Evolutionary conservation across 768 basidiomycete species (phyloP).

Genomic region (Termitomyces sp.): DNA sequence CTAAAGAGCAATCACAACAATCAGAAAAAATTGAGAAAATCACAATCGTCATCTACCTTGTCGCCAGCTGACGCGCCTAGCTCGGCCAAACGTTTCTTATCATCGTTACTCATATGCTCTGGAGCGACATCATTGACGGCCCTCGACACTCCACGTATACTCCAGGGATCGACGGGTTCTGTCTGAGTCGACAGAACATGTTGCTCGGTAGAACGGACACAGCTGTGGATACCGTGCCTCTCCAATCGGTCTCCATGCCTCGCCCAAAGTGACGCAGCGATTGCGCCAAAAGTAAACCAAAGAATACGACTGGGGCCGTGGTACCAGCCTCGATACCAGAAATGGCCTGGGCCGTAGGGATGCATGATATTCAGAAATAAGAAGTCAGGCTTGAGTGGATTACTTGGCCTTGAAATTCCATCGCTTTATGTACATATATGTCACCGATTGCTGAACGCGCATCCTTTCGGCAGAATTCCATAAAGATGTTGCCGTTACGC

Average conservation of each 20-base stretch:
- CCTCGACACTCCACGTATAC: conserved; percentile 19
- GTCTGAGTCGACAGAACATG: conserved; percentile 9
- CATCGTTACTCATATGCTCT: conserved; percentile 25
- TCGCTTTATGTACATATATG: neutral
- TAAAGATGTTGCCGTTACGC: neutral
- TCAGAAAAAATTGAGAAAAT: neutral
- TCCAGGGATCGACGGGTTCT: conserved; percentile 10
- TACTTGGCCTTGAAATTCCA: neutral
- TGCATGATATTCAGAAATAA: conserved; percentile 6
- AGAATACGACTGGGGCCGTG: conserved; percentile 52
- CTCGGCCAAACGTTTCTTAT: conserved; percentile 40
- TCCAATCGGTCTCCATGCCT: conserved; percentile 33
- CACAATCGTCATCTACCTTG: conserved; percentile 25
- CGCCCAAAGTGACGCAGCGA: conserved; percentile 32
- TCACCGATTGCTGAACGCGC: neutral
- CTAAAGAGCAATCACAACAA: conserved; percentile 25
- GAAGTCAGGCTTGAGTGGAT: neutral
- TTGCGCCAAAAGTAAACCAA: conserved; percentile 67
- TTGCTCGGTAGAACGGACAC: conserved; percentile 20
- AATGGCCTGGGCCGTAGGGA: conserved; percentile 7
- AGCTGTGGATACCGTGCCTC: conserved; percentile 20
- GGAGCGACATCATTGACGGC: conserved; percentile 24
- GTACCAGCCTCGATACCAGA: conserved; percentile 10
- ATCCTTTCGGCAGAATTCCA: neutral
- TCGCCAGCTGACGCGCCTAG: conserved; percentile 47